Evolutionary conservation across 2,329 filamentous ascomycete genomes (phyloP).

Genomic region (Trematosphaeria pertusa): DNA sequence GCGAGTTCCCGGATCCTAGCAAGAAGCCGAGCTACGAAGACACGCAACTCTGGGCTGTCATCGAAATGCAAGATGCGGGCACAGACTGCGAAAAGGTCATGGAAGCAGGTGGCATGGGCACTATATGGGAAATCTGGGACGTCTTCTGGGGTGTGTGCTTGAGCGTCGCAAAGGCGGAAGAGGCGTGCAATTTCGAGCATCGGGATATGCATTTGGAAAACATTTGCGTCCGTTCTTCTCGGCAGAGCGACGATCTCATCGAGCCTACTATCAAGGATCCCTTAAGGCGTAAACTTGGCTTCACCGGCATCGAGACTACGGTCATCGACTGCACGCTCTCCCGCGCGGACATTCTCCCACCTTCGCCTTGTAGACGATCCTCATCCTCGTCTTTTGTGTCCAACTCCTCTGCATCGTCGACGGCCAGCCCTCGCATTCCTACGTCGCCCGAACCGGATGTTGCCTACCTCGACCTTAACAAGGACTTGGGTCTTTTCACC

Average conservation of each 20-base stretch:
- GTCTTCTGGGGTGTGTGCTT: slow-evolving; percentile 72
- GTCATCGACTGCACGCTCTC: slow-evolving; percentile 74
- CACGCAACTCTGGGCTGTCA: slow-evolving; percentile 67
- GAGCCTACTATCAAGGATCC: slow-evolving; percentile 44
- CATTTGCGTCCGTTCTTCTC: slow-evolving; percentile 60
- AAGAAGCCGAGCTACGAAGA: slow-evolving; percentile 61
- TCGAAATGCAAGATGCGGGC: slow-evolving; percentile 72
- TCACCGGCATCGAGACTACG: slow-evolving; percentile 66
- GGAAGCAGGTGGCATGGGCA: slow-evolving; percentile 42
- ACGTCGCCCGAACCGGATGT: slow-evolving; percentile 30
- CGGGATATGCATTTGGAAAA: slow-evolving; percentile 72
- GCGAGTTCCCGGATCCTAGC: slow-evolving; percentile 64
- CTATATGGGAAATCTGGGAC: slow-evolving; percentile 62
- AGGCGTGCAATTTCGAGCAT: slow-evolving; percentile 68
- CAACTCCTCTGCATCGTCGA: slow-evolving; percentile 15
- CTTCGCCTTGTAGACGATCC: slow-evolving; percentile 15
- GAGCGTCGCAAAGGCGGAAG: slow-evolving; percentile 67
- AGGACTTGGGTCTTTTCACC: slow-evolving; percentile 53
- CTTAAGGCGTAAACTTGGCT: slow-evolving; percentile 52
- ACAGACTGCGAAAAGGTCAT: slow-evolving; percentile 58
- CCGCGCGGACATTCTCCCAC: slow-evolving; percentile 58
- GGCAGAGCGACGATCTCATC: slow-evolving; percentile 30
- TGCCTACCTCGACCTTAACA: slow-evolving; percentile 56
- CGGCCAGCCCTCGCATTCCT: slow-evolving; percentile 12
- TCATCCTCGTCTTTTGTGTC: slow-evolving; percentile 17